A percentile compares a stretch with the other conserved stretches of the same genome.
These are phyloP conservation scores for Russula earlei DNA, from an alignment of 768 basidiomycete species.

Conservation along the genomic window DNA sequence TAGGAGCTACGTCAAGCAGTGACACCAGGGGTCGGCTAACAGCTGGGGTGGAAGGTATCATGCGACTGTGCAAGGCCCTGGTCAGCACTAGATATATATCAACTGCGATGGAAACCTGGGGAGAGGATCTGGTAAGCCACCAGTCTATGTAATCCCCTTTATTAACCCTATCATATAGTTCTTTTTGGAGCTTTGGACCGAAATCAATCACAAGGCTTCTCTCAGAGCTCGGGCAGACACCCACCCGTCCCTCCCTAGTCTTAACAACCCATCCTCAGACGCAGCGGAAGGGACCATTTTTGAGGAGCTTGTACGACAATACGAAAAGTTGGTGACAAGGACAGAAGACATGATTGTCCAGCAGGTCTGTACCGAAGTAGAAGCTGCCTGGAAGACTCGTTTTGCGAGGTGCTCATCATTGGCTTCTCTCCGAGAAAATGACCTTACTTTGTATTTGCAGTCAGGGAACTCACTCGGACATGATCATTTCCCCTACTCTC, in stretches of 20 bases:
- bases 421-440: background rate
- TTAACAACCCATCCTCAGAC: constrained; percentile 26
- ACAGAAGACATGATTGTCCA: constrained; percentile 84
- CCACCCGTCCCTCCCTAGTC: constrained; percentile 43
- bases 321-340: constrained; percentile 48
- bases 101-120: constrained; percentile 67
- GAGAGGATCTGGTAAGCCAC: constrained; percentile 72
- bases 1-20: constrained; percentile 41
- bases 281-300: constrained; percentile 63
- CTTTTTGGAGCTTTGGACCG: constrained; percentile 84
- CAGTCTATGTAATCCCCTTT: background rate
- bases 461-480: constrained; percentile 29
- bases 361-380: constrained; percentile 75
- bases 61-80: constrained; percentile 77
- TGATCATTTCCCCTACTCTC: constrained; percentile 59
- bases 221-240: constrained; percentile 47
- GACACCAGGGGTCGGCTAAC: constrained; percentile 48
- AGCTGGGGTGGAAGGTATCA: constrained; percentile 73
- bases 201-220: constrained; percentile 53
- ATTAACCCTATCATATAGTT: constrained; percentile 41
- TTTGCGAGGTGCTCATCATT: constrained; percentile 34
- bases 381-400: constrained; percentile 64
- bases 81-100: constrained; percentile 72
- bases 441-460: constrained; percentile 23
- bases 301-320: constrained; percentile 61